Base-by-base conservation (phyloP, 768 basidiomycete species). In the Phaffia australis region DNA sequence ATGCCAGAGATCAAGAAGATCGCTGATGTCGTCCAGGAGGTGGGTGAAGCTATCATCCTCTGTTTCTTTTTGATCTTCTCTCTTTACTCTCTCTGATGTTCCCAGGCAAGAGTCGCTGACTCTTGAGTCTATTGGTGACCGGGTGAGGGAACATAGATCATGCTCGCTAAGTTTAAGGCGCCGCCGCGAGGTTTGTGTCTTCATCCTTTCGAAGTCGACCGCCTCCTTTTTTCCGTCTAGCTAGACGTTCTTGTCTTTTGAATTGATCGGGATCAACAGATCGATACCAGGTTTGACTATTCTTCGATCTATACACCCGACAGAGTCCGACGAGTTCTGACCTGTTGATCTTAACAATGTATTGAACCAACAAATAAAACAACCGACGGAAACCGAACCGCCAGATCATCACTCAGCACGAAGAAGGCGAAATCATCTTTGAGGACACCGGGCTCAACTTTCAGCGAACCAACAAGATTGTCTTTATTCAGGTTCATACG, bases 351-450 rank as follows among this genome's bases (percentile, higher is more conserved):
- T 11, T 5, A 42, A 42, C 4, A 4, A 42, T 42, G 35, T 11
- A 42, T 42, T 42, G 11, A 42, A 42, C 4, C 11, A 42, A 42
- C 4, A 42, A 42, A 42, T 11, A 11, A 42, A 42, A 42, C 11
- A 42, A 42, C 11, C 35, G 35, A 42, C 11, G 35, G 35, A 5
- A 42, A 42, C 35, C 11, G 11, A 42, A 42, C 11, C 35, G 6
- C 7, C 52, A 64, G 63, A 64, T 64, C 63, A 64, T 64, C 55
- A 64, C 63, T 48, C 63, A 64, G 55, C 63, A 64, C 63, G 63
- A 64, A 42, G 63, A 64, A 42, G 63, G 63, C 29, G 63, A 64
- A 54, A 64, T 64, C 29, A 64, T 64, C 25, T 64, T 54, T 8
- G 63, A 64, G 63, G 63, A 64, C 25, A 64, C 63, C 63, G 46